Conservation (phyloP, 2,329 filamentous ascomycete species). For the Trichophyton rubrum region DNA sequence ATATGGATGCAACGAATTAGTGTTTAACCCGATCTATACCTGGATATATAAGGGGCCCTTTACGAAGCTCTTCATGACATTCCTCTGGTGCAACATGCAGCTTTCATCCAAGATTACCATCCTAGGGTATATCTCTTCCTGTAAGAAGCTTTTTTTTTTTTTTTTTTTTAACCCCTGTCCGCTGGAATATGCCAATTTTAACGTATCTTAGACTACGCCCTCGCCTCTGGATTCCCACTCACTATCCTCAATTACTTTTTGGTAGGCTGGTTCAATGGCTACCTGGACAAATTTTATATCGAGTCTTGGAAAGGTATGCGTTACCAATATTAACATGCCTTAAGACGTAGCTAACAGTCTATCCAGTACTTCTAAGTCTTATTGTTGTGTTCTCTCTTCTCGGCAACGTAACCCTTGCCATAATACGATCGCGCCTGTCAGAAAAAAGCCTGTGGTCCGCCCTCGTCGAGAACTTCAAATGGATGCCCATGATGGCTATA, state of each 20-base stretch:
- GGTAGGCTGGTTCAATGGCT: slow-evolving; percentile 57
- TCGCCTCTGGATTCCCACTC: slow-evolving; percentile 54
- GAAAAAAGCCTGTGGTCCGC: slow-evolving; percentile 40
- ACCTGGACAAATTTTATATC: slow-evolving; percentile 55
- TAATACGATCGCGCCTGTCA: slow-evolving; percentile 50
- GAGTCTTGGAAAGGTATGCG: slow-evolving; percentile 51
- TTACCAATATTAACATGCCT: slow-evolving; percentile 28
- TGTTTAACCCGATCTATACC: slow-evolving; percentile 64
- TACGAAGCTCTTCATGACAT: slow-evolving; percentile 63
- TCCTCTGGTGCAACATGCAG: slow-evolving; percentile 54
- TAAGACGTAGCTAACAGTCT: not conserved
- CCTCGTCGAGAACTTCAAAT: slow-evolving; percentile 48
- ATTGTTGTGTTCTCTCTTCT: slow-evolving; percentile 53
- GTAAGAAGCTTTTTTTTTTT: slow-evolving; percentile 7
- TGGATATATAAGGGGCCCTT: slow-evolving; percentile 66
- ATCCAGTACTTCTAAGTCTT: slow-evolving; percentile 28
- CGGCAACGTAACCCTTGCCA: slow-evolving; percentile 48
- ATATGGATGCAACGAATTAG: slow-evolving; percentile 69
- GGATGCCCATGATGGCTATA: slow-evolving; percentile 53
- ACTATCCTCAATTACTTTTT: slow-evolving; percentile 59
- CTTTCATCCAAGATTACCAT: slow-evolving; percentile 56
- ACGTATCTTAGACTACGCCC: slow-evolving; percentile 45
- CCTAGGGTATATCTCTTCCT: slow-evolving; percentile 57
- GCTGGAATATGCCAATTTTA: not conserved
- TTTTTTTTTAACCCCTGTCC: not conserved